Base-by-base conservation (phyloP, 495 filamentous ascomycete species). In the Neurospora sp. region DNA sequence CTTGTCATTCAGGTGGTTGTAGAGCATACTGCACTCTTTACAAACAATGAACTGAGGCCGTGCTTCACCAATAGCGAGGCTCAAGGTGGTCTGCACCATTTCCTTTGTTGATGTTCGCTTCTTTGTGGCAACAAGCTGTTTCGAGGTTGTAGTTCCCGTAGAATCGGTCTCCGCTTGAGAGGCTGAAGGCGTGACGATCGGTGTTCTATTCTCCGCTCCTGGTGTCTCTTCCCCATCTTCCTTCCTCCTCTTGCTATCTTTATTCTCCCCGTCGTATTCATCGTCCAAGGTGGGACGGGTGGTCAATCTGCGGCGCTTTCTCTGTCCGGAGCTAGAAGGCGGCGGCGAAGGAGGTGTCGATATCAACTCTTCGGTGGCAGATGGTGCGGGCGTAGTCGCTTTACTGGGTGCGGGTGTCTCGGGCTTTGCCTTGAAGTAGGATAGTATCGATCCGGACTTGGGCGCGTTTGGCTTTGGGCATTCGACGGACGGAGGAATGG, bases 1-100 rank as follows among this genome's bases (percentile, higher is more conserved):
- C 59, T 83, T 79, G 42, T 82, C 78, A 70, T 86, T 82, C 45
- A 85, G 75, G 3, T 82, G 83, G 45, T 86, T 86, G 72, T 85
- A 86, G 20, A 86, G 70, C 61, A 85, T 81, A 9, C 81, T 77
- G 73, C 85, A 86, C 37, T 82, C 80, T 42, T 80, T 82, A 70
- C 85, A 86, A 47, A 85, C 78, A 0, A 78, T 80, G 69, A 86
- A 85, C 1, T 78, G 80, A 1, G 82, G 76, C 1, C 80, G 80
- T 10, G 78, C 75, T 0, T 65, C 53, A 6, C 76, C 75, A 7
- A 80, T 74, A 0, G 81, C 75, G 6, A 86, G 78, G 53, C 79
- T 85, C 69, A 86, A 70, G 0, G 83, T 86, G 0, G 81, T 86
- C 71, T 86, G 85, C 8, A 83, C 77, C 70, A 80, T 76, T 1